Evolutionary conservation across 1,284 basidiomycete genomes (phyloP).

Genomic region (Moniliella sp.): DNA sequence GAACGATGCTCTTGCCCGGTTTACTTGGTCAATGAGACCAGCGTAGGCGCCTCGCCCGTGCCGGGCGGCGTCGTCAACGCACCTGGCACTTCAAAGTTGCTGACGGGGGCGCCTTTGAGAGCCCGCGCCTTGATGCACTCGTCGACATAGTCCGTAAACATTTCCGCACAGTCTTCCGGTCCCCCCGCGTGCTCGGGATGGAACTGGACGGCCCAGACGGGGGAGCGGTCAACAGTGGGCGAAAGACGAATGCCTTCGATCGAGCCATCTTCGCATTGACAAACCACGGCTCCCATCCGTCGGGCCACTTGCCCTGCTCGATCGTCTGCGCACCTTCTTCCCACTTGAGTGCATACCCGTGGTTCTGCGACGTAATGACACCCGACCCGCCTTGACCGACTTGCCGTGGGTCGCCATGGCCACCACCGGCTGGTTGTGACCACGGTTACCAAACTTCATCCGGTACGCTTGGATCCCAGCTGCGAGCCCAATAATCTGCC

Average conservation of each 20-base stretch:
- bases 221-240: too few relatives aligned
- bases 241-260: slow-evolving; percentile 30
- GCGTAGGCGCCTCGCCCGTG: too few relatives aligned
- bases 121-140: too few relatives aligned
- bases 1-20: too few relatives aligned
- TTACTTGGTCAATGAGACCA: too few relatives aligned
- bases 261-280: slow-evolving; percentile 29
- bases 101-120: too few relatives aligned
- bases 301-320: slow-evolving; percentile 23
- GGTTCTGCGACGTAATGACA: slow-evolving; percentile 58
- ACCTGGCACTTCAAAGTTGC: too few relatives aligned
- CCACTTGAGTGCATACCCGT: slow-evolving; percentile 36
- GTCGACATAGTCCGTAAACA: too few relatives aligned
- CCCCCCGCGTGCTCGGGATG: too few relatives aligned
- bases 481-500: slow-evolving; percentile 66
- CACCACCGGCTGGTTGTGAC: slow-evolving; percentile 68
- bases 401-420: slow-evolving; percentile 52
- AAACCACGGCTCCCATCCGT: slow-evolving; percentile 28
- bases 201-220: too few relatives aligned
- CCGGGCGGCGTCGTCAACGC: too few relatives aligned
- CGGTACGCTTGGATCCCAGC: slow-evolving; percentile 86
- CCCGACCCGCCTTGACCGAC: slow-evolving; percentile 83
- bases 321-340: slow-evolving; percentile 6
- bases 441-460: slow-evolving; percentile 89
- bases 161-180: too few relatives aligned